Conservation (phyloP, 768 basidiomycete species). For the Melanogaster broomeanus region DNA sequence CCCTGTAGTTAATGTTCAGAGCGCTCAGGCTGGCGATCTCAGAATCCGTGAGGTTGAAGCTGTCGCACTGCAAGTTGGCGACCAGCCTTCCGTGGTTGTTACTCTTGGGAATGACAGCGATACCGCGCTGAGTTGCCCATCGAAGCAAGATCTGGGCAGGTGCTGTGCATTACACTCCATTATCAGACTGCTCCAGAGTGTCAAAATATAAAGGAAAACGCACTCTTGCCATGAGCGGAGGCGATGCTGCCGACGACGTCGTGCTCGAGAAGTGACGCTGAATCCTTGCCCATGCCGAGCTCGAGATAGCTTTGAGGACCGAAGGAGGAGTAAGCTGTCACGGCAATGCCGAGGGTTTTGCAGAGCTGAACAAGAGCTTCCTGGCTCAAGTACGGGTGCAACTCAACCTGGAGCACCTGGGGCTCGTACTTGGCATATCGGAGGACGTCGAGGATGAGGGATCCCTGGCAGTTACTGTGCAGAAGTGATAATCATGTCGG, state of each 20-base stretch:
- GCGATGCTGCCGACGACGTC: conserved; percentile 47
- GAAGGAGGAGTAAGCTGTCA: conserved; percentile 60
- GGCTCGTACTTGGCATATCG: conserved; percentile 72
- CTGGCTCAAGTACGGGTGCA: conserved; percentile 58
- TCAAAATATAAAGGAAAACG: conserved; percentile 1
- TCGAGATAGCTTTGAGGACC: conserved; percentile 63
- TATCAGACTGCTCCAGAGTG: neutral
- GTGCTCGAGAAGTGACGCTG: conserved; percentile 55
- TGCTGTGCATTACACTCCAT: conserved; percentile 17
- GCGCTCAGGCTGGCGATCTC: conserved; percentile 59
- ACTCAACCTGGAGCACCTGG: conserved; percentile 60
- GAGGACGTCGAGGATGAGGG: conserved; percentile 71
- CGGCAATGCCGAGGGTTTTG: conserved; percentile 45
- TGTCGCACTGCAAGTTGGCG: conserved; percentile 47
- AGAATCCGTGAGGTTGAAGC: conserved; percentile 52
- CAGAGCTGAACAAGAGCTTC: conserved; percentile 45
- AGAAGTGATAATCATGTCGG: neutral
- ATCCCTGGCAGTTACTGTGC: conserved; percentile 71
- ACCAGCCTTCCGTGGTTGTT: conserved; percentile 42
- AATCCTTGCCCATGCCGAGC: conserved; percentile 57
- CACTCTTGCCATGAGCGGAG: conserved; percentile 54
- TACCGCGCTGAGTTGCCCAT: conserved; percentile 76
- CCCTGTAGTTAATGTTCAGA: conserved; percentile 65
- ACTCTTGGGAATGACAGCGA: conserved; percentile 78
- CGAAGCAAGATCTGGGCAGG: conserved; percentile 71